Conservation (phyloP, 176 grass and related monocot species). For the Oryza rufipogon region DNA sequence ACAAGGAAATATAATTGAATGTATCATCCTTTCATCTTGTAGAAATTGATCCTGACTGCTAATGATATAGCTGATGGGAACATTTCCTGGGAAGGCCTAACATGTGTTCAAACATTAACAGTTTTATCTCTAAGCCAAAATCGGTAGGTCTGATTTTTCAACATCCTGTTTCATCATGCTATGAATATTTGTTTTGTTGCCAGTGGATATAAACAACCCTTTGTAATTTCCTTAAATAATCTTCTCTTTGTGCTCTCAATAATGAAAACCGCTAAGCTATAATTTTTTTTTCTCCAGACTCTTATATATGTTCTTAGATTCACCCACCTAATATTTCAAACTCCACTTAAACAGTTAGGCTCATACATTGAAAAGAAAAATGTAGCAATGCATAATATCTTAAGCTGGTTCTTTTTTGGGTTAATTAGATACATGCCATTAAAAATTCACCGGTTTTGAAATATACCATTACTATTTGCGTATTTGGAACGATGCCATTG, state of each 20-base stretch:
- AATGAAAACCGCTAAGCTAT: background rate
- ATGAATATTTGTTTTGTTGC: slow-evolving; percentile 21
- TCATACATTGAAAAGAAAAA: slow-evolving; percentile 7
- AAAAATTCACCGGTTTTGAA: too few relatives aligned
- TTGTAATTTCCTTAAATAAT: slow-evolving; percentile 5
- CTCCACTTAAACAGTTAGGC: background rate
- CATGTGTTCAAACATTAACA: slow-evolving; percentile 64
- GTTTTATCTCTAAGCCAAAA: slow-evolving; percentile 76
- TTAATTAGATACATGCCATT: too few relatives aligned
- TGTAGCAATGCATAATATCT: background rate
- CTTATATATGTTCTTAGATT: slow-evolving; percentile 3
- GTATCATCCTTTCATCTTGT: slow-evolving; percentile 43
- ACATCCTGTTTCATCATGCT: background rate
- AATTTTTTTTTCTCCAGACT: slow-evolving; percentile 3
- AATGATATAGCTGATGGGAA: slow-evolving; percentile 80
- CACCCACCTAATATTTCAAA: background rate
- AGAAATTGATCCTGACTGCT: slow-evolving; percentile 86
- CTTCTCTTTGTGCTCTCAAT: background rate
- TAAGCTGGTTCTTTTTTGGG: background rate
- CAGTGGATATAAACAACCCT: slow-evolving; percentile 1
- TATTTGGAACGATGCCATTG: too few relatives aligned
- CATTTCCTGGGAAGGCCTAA: slow-evolving; percentile 85
- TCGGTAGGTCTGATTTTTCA: slow-evolving; percentile 44
- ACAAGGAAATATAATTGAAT: slow-evolving; percentile 34
- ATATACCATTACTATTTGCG: too few relatives aligned